phyloP scores from a whole-genome alignment of 176 grass and related monocot species.

The Pontederia paniculata region DNA sequence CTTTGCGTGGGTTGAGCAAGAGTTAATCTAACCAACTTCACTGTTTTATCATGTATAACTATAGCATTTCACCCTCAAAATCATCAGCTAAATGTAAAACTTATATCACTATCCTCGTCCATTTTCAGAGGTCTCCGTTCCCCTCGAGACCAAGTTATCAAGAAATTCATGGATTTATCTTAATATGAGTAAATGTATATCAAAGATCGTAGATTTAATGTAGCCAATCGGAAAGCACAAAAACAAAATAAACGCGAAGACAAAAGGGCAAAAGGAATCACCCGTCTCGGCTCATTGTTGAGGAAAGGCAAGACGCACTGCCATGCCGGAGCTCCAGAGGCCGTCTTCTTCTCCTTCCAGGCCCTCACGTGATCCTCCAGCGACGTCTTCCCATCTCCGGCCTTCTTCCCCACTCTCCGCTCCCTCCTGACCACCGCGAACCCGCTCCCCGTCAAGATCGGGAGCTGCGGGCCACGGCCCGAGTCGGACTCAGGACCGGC shows the following conservation, averaged over 20 bases:
- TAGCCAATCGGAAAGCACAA: neutral
- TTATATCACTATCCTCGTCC: no score
- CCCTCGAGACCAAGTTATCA: no score
- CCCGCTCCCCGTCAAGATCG: constrained; percentile 1
- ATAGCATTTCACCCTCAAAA: no score
- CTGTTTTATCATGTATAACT: no score
- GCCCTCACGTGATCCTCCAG: constrained; percentile 31
- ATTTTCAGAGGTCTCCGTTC: no score
- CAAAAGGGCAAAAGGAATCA: constrained; percentile 5
- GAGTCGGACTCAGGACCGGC: neutral
- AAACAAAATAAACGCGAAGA: neutral
- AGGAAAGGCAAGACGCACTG: constrained; percentile 54
- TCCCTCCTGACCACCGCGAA: constrained; percentile 9
- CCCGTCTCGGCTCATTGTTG: constrained; percentile 38
- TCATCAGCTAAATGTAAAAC: no score
- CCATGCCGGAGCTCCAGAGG: constrained; percentile 15
- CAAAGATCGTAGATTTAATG: neutral
- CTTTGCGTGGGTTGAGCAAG: no score
- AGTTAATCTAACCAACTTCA: no score
- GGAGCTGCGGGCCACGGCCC: neutral
- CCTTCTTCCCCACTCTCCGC: constrained; percentile 5
- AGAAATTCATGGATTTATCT: no score
- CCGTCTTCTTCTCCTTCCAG: constrained; percentile 51
- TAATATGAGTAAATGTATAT: no score
- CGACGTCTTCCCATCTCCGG: neutral